Evolutionary conservation across 176 grass and related monocot species (phyloP).

Genomic region (Paspalum notatum): DNA sequence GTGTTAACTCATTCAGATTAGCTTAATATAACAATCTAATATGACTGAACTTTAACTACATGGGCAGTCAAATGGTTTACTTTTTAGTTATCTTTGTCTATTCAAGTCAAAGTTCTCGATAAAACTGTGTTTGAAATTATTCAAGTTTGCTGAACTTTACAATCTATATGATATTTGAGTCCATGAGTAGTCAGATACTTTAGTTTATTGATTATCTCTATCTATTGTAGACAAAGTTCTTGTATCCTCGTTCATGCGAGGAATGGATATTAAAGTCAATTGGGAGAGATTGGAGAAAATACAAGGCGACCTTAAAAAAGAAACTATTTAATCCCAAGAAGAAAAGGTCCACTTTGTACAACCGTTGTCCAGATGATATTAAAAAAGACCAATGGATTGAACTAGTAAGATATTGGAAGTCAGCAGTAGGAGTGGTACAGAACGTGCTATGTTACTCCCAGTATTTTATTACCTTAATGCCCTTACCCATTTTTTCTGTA

Average conservation of each 20-base stretch:
- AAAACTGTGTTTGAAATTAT: too few relatives aligned
- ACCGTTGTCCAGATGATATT: background rate
- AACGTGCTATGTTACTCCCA: background rate
- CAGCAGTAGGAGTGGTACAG: background rate
- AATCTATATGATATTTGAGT: too few relatives aligned
- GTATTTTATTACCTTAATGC: background rate
- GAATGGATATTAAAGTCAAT: slow-evolving; percentile 17
- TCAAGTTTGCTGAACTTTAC: too few relatives aligned
- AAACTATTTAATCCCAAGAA: background rate
- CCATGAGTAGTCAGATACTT: too few relatives aligned
- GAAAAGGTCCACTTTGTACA: background rate
- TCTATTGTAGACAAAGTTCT: slow-evolving; percentile 21
- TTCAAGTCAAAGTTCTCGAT: too few relatives aligned
- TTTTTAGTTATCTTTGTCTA: too few relatives aligned
- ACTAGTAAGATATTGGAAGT: background rate
- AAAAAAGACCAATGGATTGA: background rate
- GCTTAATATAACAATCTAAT: too few relatives aligned
- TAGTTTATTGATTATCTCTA: background rate
- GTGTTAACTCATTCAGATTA: too few relatives aligned
- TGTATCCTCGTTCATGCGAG: slow-evolving; percentile 2
- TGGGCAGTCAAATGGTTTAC: too few relatives aligned
- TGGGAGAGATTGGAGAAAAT: slow-evolving; percentile 12
- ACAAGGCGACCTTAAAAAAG: slow-evolving; percentile 2
- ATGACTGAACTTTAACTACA: too few relatives aligned
- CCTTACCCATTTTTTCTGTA: background rate